Base-by-base conservation (phyloP, 2,329 filamentous ascomycete species). In the Aureobasidium lini region DNA sequence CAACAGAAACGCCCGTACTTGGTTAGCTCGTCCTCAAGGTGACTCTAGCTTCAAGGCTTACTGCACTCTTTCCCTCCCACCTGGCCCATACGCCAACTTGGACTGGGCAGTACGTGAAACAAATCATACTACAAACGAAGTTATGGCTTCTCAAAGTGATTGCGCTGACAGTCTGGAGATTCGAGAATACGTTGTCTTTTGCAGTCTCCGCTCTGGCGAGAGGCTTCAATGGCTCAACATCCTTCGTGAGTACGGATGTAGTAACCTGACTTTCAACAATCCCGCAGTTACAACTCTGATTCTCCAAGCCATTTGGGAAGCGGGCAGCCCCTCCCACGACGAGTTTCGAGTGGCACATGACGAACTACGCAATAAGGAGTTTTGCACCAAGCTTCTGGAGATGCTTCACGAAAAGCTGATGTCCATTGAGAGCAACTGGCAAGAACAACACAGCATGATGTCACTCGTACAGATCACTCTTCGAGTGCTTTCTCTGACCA, bases 211-310 rank as follows among this genome's bases (percentile, higher is more conserved):
- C 0, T 72, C 76, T 0, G 81, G 81, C 0, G 73, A 71, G 2
- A 64, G 72, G 9, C 70, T 76, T 1, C 73, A 80, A 6, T 82
- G 81, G 79, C 66, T 72, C 1, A 71, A 74, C 2, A 71, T 84
- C 0, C 64, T 83, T 0, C 61, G 75, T 0, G 80, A 84, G 62
- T 65, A 84, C 3, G 80, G 74, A 0, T 76, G 78, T 0, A 76
- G 79, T 70, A 82, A 49, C 61, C 54, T 90, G 3, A 87, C 87
- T 62, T 82, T 88, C 62, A 82, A 80, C 32, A 77, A 76, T 0
- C 76, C 81, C 32, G 74, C 77, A 0, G 81, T 81, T 0, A 74
- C 75, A 32, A 61, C 72, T 0, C 63, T 87, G 0, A 66, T 89
- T 1, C 70, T 72, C 1, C 79, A 81, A 8, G 70, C 88, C 1